These are phyloP conservation scores for Chamaenerion angustifolium DNA, from an alignment of 345 rosid genomes.

Conservation along the genomic window DNA sequence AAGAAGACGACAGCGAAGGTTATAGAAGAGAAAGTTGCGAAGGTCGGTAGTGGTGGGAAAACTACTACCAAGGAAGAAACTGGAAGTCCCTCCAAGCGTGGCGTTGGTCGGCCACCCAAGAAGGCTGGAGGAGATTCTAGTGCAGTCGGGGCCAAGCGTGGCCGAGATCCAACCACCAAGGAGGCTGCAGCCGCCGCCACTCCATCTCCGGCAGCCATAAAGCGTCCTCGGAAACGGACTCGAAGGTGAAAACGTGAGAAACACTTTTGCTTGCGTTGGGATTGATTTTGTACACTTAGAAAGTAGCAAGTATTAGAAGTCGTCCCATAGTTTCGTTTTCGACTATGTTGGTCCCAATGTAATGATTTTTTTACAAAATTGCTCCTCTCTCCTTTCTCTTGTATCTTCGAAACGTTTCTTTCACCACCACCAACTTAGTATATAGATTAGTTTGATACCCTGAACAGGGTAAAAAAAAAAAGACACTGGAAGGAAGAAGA, in stretches of 20 bases:
- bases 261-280: background rate
- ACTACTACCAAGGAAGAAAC: slow-evolving; percentile 24
- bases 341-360: no score
- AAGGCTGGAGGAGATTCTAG: slow-evolving; percentile 19
- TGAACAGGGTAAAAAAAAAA: no score
- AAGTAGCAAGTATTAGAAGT: background rate
- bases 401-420: no score
- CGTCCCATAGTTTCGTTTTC: no score
- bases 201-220: slow-evolving; percentile 6
- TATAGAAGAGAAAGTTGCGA: slow-evolving; percentile 14
- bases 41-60: slow-evolving; percentile 12
- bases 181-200: slow-evolving; percentile 14
- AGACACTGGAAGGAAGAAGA: no score
- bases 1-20: slow-evolving; percentile 32
- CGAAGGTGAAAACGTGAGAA: slow-evolving; percentile 15
- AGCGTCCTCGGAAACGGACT: slow-evolving; percentile 36
- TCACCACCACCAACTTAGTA: no score
- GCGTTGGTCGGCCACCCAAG: slow-evolving; percentile 32
- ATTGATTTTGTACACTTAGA: slow-evolving; percentile 1
- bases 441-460: no score
- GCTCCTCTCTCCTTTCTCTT: no score
- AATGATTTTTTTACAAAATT: no score
- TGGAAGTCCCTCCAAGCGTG: slow-evolving; percentile 21
- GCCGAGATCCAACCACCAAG: slow-evolving; percentile 21
- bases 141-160: slow-evolving; percentile 32